Conservation (phyloP, 2,329 filamentous ascomycete species). For the Fusarium sp. region DNA sequence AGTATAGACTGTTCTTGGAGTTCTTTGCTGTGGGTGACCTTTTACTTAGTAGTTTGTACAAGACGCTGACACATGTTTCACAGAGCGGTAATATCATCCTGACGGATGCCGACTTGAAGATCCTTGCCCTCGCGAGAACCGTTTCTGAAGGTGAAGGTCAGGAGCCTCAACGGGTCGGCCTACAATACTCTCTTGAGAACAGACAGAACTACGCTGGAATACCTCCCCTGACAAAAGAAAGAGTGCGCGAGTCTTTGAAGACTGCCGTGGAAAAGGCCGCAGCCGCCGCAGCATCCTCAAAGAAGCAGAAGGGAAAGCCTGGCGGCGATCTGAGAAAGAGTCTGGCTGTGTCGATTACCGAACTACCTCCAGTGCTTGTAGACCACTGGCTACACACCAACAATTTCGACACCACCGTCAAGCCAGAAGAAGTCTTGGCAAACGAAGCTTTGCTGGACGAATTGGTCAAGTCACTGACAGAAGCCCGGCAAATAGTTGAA, state of each 20-base stretch:
- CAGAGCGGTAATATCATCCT: slow-evolving; percentile 90
- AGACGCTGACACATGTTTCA: slow-evolving; percentile 18
- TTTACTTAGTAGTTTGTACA: neutral
- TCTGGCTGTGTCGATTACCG: slow-evolving; percentile 84
- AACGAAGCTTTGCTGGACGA: slow-evolving; percentile 72
- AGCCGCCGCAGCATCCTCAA: slow-evolving; percentile 57
- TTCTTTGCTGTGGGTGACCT: slow-evolving; percentile 77
- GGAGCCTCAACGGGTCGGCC: slow-evolving; percentile 80
- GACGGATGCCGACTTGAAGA: slow-evolving; percentile 84
- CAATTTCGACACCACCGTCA: slow-evolving; percentile 74
- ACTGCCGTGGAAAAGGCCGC: slow-evolving; percentile 71
- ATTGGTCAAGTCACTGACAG: slow-evolving; percentile 74
- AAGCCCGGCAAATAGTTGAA: slow-evolving; percentile 76
- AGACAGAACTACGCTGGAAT: slow-evolving; percentile 85
- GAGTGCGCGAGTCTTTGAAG: slow-evolving; percentile 75
- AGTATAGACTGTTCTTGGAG: slow-evolving; percentile 88
- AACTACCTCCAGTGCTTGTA: slow-evolving; percentile 86
- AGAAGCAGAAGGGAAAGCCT: slow-evolving; percentile 78
- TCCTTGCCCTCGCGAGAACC: slow-evolving; percentile 81
- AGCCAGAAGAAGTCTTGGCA: slow-evolving; percentile 75
- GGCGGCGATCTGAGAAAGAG: slow-evolving; percentile 82
- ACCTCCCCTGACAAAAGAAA: slow-evolving; percentile 77
- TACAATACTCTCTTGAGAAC: slow-evolving; percentile 82
- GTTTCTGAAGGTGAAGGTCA: slow-evolving; percentile 86
- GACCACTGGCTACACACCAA: slow-evolving; percentile 83